Evolutionary conservation across 2,329 filamentous ascomycete genomes (phyloP).

Genomic region (Hypoxylon sp.): DNA sequence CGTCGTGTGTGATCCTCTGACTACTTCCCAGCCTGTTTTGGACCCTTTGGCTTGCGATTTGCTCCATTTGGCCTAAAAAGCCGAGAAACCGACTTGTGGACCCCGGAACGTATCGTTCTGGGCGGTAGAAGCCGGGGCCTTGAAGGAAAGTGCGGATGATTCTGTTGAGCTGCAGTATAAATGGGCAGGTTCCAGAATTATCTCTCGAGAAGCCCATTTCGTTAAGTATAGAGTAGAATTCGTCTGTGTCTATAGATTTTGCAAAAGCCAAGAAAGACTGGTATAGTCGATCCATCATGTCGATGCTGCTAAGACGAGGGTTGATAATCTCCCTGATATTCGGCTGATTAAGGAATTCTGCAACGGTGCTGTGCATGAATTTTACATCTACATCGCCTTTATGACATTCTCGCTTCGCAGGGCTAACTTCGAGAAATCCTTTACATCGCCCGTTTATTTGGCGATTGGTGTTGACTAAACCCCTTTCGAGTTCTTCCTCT

Average conservation of each 20-base stretch:
- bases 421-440: conserved; percentile 31
- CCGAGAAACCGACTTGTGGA: conserved; percentile 2
- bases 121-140: background rate
- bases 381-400: conserved; percentile 19
- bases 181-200: background rate
- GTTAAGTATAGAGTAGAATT: background rate
- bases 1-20: background rate
- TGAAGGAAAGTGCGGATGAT: background rate
- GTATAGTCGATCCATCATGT: conserved; percentile 15
- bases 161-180: background rate
- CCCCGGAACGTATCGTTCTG: too few species aligned
- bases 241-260: conserved; percentile 21
- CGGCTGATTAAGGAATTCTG: conserved; percentile 21
- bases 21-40: background rate
- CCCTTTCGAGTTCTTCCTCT: background rate
- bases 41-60: background rate
- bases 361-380: conserved; percentile 37
- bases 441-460: conserved; percentile 40
- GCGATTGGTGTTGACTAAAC: conserved; percentile 3
- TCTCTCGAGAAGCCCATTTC: background rate
- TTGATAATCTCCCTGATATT: conserved; percentile 11
- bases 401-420: background rate
- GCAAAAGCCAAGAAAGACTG: conserved; percentile 31
- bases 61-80: conserved; percentile 10
- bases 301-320: conserved; percentile 1